Evolutionary conservation across 2,329 filamentous ascomycete genomes (phyloP), one percentile per base, ranked within the genome.

Genomic region (Tolypocladium capitatum): DNA sequence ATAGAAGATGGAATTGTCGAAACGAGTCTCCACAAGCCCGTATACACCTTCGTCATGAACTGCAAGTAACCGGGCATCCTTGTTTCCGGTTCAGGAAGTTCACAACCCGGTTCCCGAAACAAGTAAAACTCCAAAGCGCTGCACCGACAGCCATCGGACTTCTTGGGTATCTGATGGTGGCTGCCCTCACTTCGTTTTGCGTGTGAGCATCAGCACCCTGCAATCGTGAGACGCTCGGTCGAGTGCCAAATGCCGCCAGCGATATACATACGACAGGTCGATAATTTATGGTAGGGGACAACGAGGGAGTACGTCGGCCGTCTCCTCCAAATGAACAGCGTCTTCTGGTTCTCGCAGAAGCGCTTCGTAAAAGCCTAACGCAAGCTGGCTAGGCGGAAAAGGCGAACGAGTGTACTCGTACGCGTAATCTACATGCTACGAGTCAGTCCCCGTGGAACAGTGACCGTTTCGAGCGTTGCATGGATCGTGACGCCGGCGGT

Each of bases 401-500:
- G 16, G 24, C 8, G 36, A 40, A 27, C 2, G 24, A 28, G 4
- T n/a, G 14, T 11, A n/a, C n/a, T n/a, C n/a, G n/a, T n/a, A n/a
- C n/a, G n/a, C n/a, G n/a, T n/a, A n/a, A n/a, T n/a, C n/a, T n/a
- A n/a, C n/a, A n/a, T n/a, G n/a, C n/a, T n/a, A n/a, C n/a, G n/a
- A 43, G 11, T 11, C 3, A 41, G 14, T 3, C 20, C 4, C 28
- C 5, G 16, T 10, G 36, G 5, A 45, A 45, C 2, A 27, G 14
- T 18, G 11, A 42, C 27, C 21, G 20, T 20, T 41, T 30, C 46
- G 45, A 48, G 36, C 20, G 45, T 56, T 49, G 44, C 51, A 52
- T 55, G 50, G 53, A 56, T 60, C 43, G 48, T 48, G 49, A 57
- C 49, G 50, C 41, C 55, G 24, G 16, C 4, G 30, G 13, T 31